Evolutionary conservation across 768 basidiomycete species (phyloP).

Genomic region (Russula earlei): DNA sequence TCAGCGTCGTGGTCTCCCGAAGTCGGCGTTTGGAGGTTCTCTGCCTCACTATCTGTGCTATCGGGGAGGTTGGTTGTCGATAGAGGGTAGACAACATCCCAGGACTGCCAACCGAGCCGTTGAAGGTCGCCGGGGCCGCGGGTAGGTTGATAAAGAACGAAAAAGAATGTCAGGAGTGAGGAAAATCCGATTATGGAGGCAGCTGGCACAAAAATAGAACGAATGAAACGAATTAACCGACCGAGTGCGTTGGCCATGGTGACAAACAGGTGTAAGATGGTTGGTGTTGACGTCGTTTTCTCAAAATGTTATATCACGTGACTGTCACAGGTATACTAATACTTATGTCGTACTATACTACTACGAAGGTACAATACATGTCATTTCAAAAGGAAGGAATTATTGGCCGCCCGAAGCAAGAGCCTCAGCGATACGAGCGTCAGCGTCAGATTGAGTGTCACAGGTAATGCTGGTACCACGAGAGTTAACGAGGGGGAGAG

Average conservation of each 20-base stretch:
- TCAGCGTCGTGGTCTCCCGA: constrained; percentile 33
- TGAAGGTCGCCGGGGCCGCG: constrained; percentile 62
- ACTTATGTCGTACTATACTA: too few relatives aligned
- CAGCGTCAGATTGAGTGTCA: constrained; percentile 27
- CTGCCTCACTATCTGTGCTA: constrained; percentile 19
- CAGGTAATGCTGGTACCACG: constrained; percentile 33
- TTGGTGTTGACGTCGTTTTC: too few relatives aligned
- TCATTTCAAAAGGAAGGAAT: background rate
- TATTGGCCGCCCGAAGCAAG: constrained; percentile 16
- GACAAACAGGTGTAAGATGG: too few relatives aligned
- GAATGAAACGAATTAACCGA: constrained; percentile 40
- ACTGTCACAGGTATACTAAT: too few relatives aligned
- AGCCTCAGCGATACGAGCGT: constrained; percentile 28
- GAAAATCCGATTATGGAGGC: constrained; percentile 57
- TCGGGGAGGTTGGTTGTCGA: constrained; percentile 9
- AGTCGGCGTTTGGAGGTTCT: background rate
- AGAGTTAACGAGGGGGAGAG: constrained; percentile 34
- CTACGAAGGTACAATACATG: background rate
- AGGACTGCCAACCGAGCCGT: constrained; percentile 82
- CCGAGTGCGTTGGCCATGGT: constrained; percentile 25
- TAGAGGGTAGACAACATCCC: constrained; percentile 52
- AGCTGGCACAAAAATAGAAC: constrained; percentile 49
- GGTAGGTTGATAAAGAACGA: constrained; percentile 73
- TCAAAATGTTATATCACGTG: too few relatives aligned
- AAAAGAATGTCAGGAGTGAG: constrained; percentile 63